Conservation (phyloP, 176 grass and related monocot genomes). For the Oryza rufipogon region DNA sequence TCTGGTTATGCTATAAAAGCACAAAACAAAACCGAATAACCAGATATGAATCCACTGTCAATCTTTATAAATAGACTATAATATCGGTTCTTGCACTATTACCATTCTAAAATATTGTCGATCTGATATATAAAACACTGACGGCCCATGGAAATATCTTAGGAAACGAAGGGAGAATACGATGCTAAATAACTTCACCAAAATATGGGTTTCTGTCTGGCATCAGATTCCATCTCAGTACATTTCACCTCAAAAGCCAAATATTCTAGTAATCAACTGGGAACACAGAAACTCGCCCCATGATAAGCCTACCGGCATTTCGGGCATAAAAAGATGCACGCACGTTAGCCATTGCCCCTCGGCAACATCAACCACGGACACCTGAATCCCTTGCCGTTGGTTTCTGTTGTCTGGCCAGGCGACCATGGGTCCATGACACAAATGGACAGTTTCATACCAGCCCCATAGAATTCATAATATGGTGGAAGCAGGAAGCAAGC, state of each 20-base stretch:
- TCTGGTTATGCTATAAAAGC: constrained; percentile 19
- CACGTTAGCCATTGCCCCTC: neutral
- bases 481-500: neutral
- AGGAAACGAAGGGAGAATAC: constrained; percentile 16
- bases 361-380: constrained; percentile 19
- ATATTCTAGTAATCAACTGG: constrained; percentile 18
- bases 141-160: neutral
- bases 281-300: neutral
- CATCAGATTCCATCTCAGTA: constrained; percentile 41
- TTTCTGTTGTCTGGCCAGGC: neutral
- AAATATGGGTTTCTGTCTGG: constrained; percentile 16
- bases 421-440: neutral
- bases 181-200: constrained; percentile 22
- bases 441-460: neutral
- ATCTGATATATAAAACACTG: neutral
- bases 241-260: constrained; percentile 24
- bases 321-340: neutral
- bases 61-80: neutral
- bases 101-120: neutral
- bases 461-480: neutral
- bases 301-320: neutral
- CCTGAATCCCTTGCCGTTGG: neutral
- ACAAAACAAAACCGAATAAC: neutral
- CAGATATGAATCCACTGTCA: constrained; percentile 22
- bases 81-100: neutral